phyloP scores from a whole-genome alignment of 2,329 filamentous ascomycete species.

The Venturiaceae sp. region DNA sequence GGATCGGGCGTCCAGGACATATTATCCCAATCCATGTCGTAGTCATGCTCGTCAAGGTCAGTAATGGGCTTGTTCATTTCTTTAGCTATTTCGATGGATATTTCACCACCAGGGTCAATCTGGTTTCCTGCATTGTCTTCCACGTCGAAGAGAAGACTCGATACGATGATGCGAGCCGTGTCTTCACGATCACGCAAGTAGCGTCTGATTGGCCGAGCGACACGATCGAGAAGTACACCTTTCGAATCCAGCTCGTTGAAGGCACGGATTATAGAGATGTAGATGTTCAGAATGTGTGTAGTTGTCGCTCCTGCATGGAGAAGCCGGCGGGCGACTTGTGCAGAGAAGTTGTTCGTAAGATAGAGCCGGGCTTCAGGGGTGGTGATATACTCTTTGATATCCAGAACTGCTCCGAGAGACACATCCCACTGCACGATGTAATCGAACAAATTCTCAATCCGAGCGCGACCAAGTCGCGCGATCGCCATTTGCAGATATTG shows the following conservation, averaged over 20 bases:
- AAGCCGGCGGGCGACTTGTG: slow-evolving; percentile 54
- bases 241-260: slow-evolving; percentile 69
- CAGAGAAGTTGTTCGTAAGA: slow-evolving; percentile 60
- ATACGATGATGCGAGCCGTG: slow-evolving; percentile 67
- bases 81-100: slow-evolving; percentile 56
- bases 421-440: slow-evolving; percentile 68
- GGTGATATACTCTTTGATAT: slow-evolving; percentile 60
- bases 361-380: slow-evolving; percentile 59
- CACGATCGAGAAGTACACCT: slow-evolving; percentile 65
- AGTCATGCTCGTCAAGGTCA: slow-evolving; percentile 39
- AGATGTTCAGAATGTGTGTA: slow-evolving; percentile 64
- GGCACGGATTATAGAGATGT: slow-evolving; percentile 69
- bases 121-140: slow-evolving; percentile 34
- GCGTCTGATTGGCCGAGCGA: slow-evolving; percentile 62
- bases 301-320: slow-evolving; percentile 70
- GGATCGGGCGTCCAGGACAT: slow-evolving; percentile 91
- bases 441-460: slow-evolving; percentile 66
- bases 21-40: slow-evolving; percentile 82
- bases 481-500: slow-evolving; percentile 64
- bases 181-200: slow-evolving; percentile 71
- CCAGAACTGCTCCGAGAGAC: slow-evolving; percentile 62
- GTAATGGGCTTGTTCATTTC: slow-evolving; percentile 54
- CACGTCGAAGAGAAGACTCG: slow-evolving; percentile 57
- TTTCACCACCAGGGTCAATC: slow-evolving; percentile 44
- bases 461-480: slow-evolving; percentile 55